These are phyloP conservation scores for Claviceps sp. DNA, from an alignment of 2,329 filamentous ascomycete species.

Conservation along the genomic window DNA sequence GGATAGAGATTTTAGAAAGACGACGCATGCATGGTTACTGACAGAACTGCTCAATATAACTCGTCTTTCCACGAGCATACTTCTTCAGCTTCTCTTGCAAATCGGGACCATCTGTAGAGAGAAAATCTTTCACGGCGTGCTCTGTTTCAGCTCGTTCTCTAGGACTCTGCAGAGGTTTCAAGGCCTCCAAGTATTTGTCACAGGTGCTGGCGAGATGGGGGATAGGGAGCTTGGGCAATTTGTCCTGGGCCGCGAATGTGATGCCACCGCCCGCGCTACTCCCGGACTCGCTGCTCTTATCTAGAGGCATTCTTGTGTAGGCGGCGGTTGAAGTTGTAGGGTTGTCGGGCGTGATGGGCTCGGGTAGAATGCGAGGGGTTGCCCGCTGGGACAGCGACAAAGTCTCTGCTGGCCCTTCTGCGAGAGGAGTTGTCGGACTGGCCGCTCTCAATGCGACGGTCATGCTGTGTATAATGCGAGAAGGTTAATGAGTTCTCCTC, in stretches of 20 bases:
- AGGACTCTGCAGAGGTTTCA: slow-evolving; percentile 67
- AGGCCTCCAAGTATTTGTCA: slow-evolving; percentile 62
- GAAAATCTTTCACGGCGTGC: slow-evolving; percentile 69
- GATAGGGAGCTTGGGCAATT: slow-evolving; percentile 82
- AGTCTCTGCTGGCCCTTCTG: slow-evolving; percentile 47
- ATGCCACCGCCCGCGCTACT: slow-evolving; percentile 48
- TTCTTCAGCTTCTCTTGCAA: slow-evolving; percentile 81
- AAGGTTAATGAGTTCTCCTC: background rate
- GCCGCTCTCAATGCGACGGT: slow-evolving; percentile 24
- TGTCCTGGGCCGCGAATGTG: slow-evolving; percentile 82
- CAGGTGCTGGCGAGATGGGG: slow-evolving; percentile 72
- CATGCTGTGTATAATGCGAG: slow-evolving; percentile 20
- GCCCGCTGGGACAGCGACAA: slow-evolving; percentile 15
- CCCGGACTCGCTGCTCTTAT: slow-evolving; percentile 9
- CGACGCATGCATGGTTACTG: slow-evolving; percentile 24
- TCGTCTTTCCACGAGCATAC: slow-evolving; percentile 82
- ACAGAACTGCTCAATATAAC: slow-evolving; percentile 99
- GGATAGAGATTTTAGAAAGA: background rate
- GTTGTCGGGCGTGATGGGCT: slow-evolving; percentile 11
- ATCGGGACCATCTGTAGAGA: slow-evolving; percentile 66
- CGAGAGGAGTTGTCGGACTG: slow-evolving; percentile 57
- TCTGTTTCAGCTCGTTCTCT: slow-evolving; percentile 76
- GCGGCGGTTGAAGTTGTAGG: slow-evolving; percentile 15
- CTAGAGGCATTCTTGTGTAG: slow-evolving; percentile 37
- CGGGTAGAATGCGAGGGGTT: slow-evolving; percentile 27